A percentile compares a stretch with the other conserved stretches of the same genome.
Conservation (phyloP, 345 rosid species). For the Eucalyptus tenuipes region DNA sequence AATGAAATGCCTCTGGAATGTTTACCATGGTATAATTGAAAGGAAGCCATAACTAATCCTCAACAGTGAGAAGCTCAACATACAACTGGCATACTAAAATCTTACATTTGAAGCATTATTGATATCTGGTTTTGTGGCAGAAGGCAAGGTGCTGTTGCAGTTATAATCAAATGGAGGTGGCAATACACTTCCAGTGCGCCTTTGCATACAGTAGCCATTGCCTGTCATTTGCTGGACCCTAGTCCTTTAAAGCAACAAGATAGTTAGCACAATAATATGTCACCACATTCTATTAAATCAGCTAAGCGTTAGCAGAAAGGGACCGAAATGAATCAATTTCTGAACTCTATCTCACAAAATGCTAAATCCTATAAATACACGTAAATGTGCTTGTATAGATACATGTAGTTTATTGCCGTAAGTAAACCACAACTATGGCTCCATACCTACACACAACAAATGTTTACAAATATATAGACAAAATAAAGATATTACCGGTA, state of each 20-base stretch:
- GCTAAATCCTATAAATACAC: not conserved
- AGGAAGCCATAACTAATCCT: not conserved
- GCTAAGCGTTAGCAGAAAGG: not conserved
- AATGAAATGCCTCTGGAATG: not conserved
- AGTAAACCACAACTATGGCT: not conserved
- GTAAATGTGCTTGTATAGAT: not conserved
- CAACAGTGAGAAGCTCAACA: not conserved
- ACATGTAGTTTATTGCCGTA: not conserved
- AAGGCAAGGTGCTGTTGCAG: conserved; percentile 22
- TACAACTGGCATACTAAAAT: not conserved
- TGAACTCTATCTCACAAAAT: not conserved
- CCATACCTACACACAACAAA: not conserved
- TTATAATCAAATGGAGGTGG: conserved; percentile 78
- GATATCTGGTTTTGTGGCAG: conserved; percentile 33
- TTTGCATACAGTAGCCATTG: conserved; percentile 29
- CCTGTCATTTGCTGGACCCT: conserved; percentile 83
- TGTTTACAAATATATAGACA: not conserved
- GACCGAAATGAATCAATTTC: not conserved
- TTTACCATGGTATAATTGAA: not conserved
- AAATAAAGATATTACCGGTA: not conserved
- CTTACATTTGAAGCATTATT: conserved; percentile 58
- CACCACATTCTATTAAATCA: not conserved
- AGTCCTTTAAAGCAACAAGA: conserved; percentile 31
- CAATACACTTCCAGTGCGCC: conserved; percentile 51
- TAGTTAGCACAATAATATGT: conserved; percentile 5